phyloP scores from a whole-genome alignment of 371 early-diverging fungal genomes.

The Rhizopus delemar region DNA sequence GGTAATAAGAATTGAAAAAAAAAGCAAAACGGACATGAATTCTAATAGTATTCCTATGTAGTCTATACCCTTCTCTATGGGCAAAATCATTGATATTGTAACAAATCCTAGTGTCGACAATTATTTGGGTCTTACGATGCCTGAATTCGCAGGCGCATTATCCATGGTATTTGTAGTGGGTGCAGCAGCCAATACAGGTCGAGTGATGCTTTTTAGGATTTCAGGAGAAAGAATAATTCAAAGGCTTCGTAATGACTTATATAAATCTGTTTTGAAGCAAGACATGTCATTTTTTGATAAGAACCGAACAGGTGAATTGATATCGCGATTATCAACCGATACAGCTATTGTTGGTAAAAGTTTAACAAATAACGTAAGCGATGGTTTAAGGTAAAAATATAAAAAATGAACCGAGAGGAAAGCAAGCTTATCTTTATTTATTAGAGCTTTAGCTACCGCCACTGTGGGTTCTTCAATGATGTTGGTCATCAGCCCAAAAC shows the following conservation, averaged over 20 bases:
- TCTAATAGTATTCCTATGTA: conserved; percentile 2
- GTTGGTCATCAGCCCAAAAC: conserved; percentile 66
- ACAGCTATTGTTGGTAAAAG: conserved; percentile 78
- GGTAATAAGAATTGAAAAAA: conserved; percentile 32
- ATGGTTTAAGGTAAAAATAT: conserved; percentile 63
- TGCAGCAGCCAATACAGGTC: conserved; percentile 75
- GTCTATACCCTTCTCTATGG: conserved; percentile 79
- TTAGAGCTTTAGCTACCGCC: conserved; percentile 57
- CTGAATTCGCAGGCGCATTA: conserved; percentile 58
- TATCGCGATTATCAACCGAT: conserved; percentile 75
- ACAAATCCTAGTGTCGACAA: conserved; percentile 47
- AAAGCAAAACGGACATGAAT: neutral
- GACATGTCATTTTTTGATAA: conserved; percentile 79
- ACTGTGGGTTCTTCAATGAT: conserved; percentile 69
- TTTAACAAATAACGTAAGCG: conserved; percentile 76
- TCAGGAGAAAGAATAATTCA: conserved; percentile 76
- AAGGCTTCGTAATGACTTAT: conserved; percentile 59
- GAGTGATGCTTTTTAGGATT: conserved; percentile 70
- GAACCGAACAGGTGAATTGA: conserved; percentile 76
- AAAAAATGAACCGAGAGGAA: too few relatives aligned
- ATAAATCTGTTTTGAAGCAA: conserved; percentile 58
- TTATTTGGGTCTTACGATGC: conserved; percentile 55
- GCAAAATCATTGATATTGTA: conserved; percentile 79
- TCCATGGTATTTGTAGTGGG: conserved; percentile 65
- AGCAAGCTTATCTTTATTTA: neutral